Evolutionary conservation across 495 filamentous ascomycete species (phyloP).

Genomic region (Thozetella sp.): DNA sequence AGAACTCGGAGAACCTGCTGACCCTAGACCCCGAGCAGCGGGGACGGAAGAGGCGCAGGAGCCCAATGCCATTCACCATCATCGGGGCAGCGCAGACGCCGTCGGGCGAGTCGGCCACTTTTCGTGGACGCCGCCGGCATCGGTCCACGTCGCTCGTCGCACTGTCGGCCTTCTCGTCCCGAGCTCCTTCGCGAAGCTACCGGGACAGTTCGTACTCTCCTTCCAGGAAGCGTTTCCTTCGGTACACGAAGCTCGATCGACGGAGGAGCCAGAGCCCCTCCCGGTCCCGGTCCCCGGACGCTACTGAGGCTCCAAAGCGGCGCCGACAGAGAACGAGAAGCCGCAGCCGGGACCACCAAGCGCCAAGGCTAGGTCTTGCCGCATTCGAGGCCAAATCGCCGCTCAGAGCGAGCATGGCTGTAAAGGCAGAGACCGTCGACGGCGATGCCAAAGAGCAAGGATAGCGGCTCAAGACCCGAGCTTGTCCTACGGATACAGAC

Average conservation of each 20-base stretch:
- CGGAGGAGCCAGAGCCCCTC: slow-evolving; percentile 36
- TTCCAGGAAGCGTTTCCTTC: slow-evolving; percentile 25
- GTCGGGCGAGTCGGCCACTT: slow-evolving; percentile 37
- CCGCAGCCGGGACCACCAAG: slow-evolving; percentile 26
- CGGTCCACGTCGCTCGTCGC: slow-evolving; percentile 35
- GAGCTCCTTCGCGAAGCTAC: slow-evolving; percentile 22
- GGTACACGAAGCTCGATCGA: slow-evolving; percentile 26
- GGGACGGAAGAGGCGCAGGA: slow-evolving; percentile 33
- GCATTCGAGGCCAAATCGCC: slow-evolving; percentile 3
- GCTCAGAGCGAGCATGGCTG: neutral
- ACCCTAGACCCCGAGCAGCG: slow-evolving; percentile 34
- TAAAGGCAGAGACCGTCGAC: neutral
- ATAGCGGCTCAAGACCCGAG: neutral
- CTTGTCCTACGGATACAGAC: no score
- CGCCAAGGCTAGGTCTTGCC: neutral
- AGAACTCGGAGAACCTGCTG: slow-evolving; percentile 11
- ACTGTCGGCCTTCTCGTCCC: slow-evolving; percentile 10
- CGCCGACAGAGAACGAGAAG: slow-evolving; percentile 37
- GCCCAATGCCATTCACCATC: slow-evolving; percentile 15
- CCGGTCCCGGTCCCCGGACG: slow-evolving; percentile 28
- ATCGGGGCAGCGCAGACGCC: slow-evolving; percentile 17
- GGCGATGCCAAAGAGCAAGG: neutral
- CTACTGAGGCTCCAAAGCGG: slow-evolving; percentile 19
- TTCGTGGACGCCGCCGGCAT: slow-evolving; percentile 36
- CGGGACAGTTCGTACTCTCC: slow-evolving; percentile 27